Base-by-base conservation (phyloP, 805 yeast species). In the Pichia heedii region DNA sequence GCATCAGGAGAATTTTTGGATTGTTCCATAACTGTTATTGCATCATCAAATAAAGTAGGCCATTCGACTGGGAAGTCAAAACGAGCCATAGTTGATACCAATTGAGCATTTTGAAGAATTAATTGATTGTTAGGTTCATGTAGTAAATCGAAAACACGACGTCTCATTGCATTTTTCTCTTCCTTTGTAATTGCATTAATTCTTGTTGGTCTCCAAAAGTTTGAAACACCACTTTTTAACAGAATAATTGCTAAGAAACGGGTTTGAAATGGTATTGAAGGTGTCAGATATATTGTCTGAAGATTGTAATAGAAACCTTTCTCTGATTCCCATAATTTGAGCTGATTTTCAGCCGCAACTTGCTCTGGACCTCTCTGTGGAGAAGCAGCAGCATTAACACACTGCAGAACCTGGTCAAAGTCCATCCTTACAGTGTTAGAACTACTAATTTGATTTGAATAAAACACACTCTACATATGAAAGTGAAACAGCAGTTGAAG, bases 191-290 rank as follows among this genome's bases (percentile, higher is more conserved):
- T 71, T 0, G 77, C 68, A 49, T 60, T 56, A 29, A 69, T 63
- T 18, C 85, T 69, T 0, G 86, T 69, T 1, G 81, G 68, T 46
- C 96, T 69, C 97, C 98, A 90, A 55, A 77, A 77, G 56, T 75
- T 77, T 16, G 86, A 95, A 19, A 87, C 69, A 2, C 94, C 94
- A 60, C 90, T 90, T 56, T 93, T 90, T 62, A 90, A 78, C 50
- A 83, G 84, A 35, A 90, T 90, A 2, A 87, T 71, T 0, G 95
- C 88, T 22, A 89, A 66, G 95, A 96, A 88, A 54, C 97, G 69
- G 8, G 78, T 67, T 46, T 83, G 84, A 26, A 82, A 61, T 0
- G 88, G 73, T 16, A 75, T 53, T 0, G 77, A 70, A 3, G 68
- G 56, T 49, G 84, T 81, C 43, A 77, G 65, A 58, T 85, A 89